phyloP scores from a whole-genome alignment of 768 basidiomycete species.

The Kwoniella dendrophila region DNA sequence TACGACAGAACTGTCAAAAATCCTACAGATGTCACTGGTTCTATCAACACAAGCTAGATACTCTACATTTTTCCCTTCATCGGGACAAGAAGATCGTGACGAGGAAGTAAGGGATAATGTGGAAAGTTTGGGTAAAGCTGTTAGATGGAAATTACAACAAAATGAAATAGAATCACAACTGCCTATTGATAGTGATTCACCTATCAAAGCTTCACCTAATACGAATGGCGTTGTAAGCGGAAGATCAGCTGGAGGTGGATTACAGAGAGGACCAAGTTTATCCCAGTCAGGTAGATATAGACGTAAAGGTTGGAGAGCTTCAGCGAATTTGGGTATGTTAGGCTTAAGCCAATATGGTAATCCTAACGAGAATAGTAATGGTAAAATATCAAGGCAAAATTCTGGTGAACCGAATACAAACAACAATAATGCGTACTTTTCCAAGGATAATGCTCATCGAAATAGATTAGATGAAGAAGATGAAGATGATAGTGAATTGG shows the following conservation, averaged over 20 bases:
- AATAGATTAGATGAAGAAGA: conserved; percentile 22
- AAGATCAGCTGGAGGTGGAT: background rate
- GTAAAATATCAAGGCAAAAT: conserved; percentile 22
- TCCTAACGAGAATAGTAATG: background rate
- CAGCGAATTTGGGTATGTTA: conserved; percentile 20
- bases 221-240: background rate
- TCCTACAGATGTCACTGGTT: conserved; percentile 52
- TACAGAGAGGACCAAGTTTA: conserved; percentile 35
- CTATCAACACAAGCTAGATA: conserved; percentile 51
- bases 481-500: conserved; percentile 11
- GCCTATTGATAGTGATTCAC: conserved; percentile 1
- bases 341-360: conserved; percentile 14
- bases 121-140: conserved; percentile 39
- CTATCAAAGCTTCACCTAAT: conserved; percentile 4
- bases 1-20: conserved; percentile 39
- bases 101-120: conserved; percentile 41
- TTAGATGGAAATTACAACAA: conserved; percentile 28
- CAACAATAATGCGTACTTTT: background rate
- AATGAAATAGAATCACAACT: conserved; percentile 8
- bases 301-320: conserved; percentile 43
- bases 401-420: conserved; percentile 4
- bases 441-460: too few species aligned
- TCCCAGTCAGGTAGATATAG: conserved; percentile 36
- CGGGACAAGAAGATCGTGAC: conserved; percentile 28
- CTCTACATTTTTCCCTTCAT: conserved; percentile 36